Conservation (phyloP, 441 rosid species). For the Populus hybrid region DNA sequence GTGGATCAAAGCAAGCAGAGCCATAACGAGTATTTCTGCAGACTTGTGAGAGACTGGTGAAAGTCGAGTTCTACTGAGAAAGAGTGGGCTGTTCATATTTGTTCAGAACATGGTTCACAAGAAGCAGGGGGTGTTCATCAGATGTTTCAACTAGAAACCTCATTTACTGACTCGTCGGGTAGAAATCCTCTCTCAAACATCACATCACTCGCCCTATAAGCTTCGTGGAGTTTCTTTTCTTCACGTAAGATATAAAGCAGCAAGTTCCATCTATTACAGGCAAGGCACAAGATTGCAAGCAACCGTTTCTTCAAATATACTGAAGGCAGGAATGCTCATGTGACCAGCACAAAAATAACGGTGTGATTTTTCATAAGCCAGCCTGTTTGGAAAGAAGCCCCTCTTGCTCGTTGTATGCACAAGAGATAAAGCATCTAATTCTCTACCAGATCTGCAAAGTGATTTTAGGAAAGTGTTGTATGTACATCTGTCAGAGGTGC, state of each 20-base stretch:
- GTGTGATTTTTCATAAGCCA: constrained; percentile 41
- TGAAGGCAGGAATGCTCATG: constrained; percentile 43
- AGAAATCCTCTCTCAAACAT: constrained; percentile 38
- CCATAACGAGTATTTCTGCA: background rate
- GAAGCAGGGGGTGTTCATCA: background rate
- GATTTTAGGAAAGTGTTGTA: constrained; percentile 51
- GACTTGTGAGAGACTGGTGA: background rate
- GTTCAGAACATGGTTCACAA: background rate
- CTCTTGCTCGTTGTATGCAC: constrained; percentile 45
- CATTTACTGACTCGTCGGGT: constrained; percentile 13
- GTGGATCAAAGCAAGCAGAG: background rate
- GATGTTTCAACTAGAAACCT: background rate
- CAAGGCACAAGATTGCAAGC: constrained; percentile 32
- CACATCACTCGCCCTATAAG: constrained; percentile 33
- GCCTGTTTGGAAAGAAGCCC: constrained; percentile 40
- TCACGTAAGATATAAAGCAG: constrained; percentile 43
- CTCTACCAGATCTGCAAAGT: constrained; percentile 46
- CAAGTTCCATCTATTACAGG: constrained; percentile 25
- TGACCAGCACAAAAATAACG: constrained; percentile 37
- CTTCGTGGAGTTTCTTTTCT: constrained; percentile 43
- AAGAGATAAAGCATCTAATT: constrained; percentile 43
- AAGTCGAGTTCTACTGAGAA: background rate
- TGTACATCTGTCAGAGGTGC: constrained; percentile 29
- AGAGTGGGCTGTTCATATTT: background rate
- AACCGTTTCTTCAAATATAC: constrained; percentile 53